Conservation (phyloP, 805 yeast genomes). For the Wickerhamomyces sydowiorum region DNA sequence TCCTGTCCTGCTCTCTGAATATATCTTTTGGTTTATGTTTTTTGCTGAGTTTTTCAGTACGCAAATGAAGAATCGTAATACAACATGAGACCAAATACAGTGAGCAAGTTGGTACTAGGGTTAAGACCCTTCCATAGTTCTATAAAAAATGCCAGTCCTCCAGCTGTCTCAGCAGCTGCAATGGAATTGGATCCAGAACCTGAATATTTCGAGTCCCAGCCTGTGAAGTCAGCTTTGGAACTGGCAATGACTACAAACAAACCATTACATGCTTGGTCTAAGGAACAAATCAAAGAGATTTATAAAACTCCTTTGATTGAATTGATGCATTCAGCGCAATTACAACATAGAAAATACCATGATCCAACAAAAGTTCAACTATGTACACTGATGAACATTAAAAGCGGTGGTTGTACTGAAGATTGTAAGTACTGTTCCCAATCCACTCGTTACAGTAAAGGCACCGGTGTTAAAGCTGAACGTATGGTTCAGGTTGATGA, state of each 20-base stretch:
- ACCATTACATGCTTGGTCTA: conserved; percentile 43
- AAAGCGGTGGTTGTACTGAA: conserved; percentile 78
- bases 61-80: background rate
- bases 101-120: background rate
- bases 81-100: background rate
- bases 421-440: conserved; percentile 82
- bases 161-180: background rate
- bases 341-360: conserved; percentile 62
- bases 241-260: background rate
- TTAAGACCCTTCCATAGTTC: background rate
- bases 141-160: background rate
- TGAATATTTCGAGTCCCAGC: background rate
- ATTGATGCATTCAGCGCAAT: conserved; percentile 51
- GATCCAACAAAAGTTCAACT: conserved; percentile 67
- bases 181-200: background rate
- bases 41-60: background rate
- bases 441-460: conserved; percentile 45
- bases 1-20: no score
- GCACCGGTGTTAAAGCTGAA: conserved; percentile 64
- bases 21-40: no score
- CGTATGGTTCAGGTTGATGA: conserved; percentile 59
- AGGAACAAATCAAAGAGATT: conserved; percentile 50
- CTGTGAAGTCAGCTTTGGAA: background rate
- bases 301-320: conserved; percentile 64
- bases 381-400: conserved; percentile 70